phyloP scores from a whole-genome alignment of 2,329 filamentous ascomycete genomes.

The Helicocarpus griseus region DNA sequence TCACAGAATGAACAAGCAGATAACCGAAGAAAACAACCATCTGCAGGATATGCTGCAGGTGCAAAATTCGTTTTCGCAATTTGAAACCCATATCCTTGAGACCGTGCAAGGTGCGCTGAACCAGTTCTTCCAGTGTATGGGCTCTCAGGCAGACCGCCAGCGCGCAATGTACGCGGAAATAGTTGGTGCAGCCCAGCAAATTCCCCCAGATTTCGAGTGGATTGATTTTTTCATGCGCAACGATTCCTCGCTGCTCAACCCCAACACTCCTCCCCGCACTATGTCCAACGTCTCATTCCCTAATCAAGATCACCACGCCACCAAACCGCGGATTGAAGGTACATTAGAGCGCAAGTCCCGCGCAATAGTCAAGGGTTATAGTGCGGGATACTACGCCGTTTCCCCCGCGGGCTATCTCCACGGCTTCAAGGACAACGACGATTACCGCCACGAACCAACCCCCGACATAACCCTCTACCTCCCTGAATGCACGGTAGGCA shows the following conservation, averaged over 20 bases:
- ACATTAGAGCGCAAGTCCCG: constrained; percentile 83
- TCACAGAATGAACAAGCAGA: constrained; percentile 79
- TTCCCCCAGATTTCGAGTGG: constrained; percentile 87
- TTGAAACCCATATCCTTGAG: constrained; percentile 76
- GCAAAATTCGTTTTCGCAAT: constrained; percentile 81
- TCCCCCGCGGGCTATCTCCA: constrained; percentile 83
- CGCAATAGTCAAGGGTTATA: constrained; percentile 70
- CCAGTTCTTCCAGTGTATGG: constrained; percentile 71
- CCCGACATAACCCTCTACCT: constrained; percentile 88
- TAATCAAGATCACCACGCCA: constrained; percentile 75
- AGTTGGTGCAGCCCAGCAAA: constrained; percentile 61
- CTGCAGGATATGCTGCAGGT: constrained; percentile 81
- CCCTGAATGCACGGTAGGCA: constrained; percentile 75
- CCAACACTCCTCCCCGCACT: constrained; percentile 61
- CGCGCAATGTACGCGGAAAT: constrained; percentile 78
- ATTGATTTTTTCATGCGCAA: constrained; percentile 68
- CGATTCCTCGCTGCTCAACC: constrained; percentile 64
- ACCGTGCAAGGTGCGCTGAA: constrained; percentile 74
- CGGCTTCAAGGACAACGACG: constrained; percentile 90
- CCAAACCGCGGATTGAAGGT: constrained; percentile 76
- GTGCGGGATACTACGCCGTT: constrained; percentile 78
- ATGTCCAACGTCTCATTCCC: constrained; percentile 71
- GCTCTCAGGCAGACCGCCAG: constrained; percentile 71
- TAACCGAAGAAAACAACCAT: constrained; percentile 93
- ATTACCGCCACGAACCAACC: constrained; percentile 45